Evolutionary conservation across 2,329 filamentous ascomycete species (phyloP), one percentile per base, ranked within the genome.

Genomic region (Penicillium rolfsii): DNA sequence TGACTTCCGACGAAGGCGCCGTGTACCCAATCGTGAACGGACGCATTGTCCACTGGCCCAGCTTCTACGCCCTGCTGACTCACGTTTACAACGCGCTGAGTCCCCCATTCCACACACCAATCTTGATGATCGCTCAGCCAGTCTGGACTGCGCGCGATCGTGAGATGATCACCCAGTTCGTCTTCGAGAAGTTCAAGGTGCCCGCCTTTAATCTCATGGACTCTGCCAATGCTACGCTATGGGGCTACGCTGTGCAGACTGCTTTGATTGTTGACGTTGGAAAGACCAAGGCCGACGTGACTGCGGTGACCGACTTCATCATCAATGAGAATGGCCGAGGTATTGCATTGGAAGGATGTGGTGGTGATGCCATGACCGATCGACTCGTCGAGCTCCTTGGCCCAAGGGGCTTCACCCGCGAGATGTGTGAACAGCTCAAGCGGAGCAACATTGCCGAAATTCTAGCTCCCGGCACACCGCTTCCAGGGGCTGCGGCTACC

Each of bases 101-200:
- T 62, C 93, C 92, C 28, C 92, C 91, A 3, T 95, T 97, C 75
- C 95, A 97, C 79, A 97, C 94, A 0, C 93, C 95, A 1, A 91
- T 99, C 66, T 84, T 98, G 75, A 86, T 99, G 64, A 90, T 98
- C 77, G 86, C 90, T 7, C 91, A 96, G 68, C 93, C 95, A 4
- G 89, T 89, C 68, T 99, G 95, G 94, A 93, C 92, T 4, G 87
- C 90, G 8, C 89, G 90, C 64, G 93, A 97, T 76, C 89, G 89
- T 74, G 94, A 98, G 78, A 86, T 85, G 41, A 89, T 99, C 67
- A 91, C 93, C 14, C 91, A 95, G 64, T 99, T 97, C 81, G 87
- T 98, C 66, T 99, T 99, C 72, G 95, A 99, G 78, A 96, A 95
- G 79, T 97, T 96, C 74, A 95, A 94, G 80, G 95, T 92, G 0